These are phyloP conservation scores for Phytophthora ramorum DNA, from an alignment of 352 stramenopile species.

Conservation along the genomic window DNA sequence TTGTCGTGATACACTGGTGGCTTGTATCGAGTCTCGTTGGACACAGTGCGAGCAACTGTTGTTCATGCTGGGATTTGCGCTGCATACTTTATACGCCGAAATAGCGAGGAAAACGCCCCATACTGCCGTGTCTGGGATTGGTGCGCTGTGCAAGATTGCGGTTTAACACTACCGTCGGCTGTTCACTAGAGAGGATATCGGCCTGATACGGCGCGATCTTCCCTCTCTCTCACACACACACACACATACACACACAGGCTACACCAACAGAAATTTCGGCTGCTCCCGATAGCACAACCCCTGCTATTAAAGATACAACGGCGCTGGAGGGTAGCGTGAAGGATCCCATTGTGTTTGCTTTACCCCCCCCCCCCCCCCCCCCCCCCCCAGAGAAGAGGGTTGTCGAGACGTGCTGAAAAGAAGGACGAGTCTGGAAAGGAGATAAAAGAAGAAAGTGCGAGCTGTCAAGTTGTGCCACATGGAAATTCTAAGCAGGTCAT, in stretches of 20 bases:
- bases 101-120: neutral
- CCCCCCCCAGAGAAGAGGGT: neutral
- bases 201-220: neutral
- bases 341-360: neutral
- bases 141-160: neutral
- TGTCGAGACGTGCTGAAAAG: conserved; percentile 1
- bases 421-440: neutral
- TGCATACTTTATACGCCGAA: neutral
- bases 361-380: too few relatives aligned
- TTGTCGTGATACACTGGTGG: too few relatives aligned
- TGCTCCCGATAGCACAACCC: too few relatives aligned
- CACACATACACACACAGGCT: too few relatives aligned
- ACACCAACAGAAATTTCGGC: too few relatives aligned
- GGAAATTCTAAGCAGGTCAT: neutral
- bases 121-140: neutral
- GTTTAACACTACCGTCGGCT: neutral
- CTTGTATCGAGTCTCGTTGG: conserved; percentile 2
- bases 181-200: neutral
- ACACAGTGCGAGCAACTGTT: conserved; percentile 6
- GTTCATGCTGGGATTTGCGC: conserved; percentile 4
- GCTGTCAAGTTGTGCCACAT: conserved; percentile 9
- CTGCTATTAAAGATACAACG: too few relatives aligned
- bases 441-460: neutral
- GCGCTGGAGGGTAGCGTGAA: too few relatives aligned
- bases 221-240: too few relatives aligned